Conservation (phyloP, 257 asterid genomes). For the Fraxinus cuspidata region DNA sequence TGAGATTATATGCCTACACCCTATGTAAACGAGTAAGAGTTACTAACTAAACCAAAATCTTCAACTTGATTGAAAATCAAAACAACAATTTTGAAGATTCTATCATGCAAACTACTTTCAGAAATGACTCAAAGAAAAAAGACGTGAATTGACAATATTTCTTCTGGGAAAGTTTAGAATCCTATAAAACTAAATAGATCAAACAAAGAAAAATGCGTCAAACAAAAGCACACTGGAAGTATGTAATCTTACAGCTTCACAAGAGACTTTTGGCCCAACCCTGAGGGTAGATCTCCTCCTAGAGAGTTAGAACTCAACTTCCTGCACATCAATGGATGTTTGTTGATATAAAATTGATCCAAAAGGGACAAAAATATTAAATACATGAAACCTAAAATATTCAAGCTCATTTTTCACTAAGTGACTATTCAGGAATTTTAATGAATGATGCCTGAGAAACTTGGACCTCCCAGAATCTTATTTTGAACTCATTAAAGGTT, state of each 20-base stretch:
- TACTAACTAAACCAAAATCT: not conserved
- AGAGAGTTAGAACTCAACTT: constrained; percentile 76
- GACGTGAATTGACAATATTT: not conserved
- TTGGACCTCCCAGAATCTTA: not conserved
- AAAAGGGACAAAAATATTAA: not conserved
- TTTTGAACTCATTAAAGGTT: not conserved
- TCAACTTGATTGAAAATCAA: not conserved
- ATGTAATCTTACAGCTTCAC: constrained; percentile 70
- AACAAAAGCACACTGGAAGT: not conserved
- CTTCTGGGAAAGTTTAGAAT: not conserved
- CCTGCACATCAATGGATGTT: constrained; percentile 47
- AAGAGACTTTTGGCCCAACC: constrained; percentile 75
- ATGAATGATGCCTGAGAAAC: not conserved
- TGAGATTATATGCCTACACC: not conserved
- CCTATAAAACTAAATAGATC: not conserved
- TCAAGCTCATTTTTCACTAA: not conserved
- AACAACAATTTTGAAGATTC: not conserved
- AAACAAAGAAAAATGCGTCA: not conserved
- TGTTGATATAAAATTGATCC: constrained; percentile 10
- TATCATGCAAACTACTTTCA: not conserved
- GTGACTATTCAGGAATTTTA: not conserved
- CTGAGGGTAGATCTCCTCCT: constrained; percentile 72
- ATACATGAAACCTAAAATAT: not conserved
- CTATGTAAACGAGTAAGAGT: not conserved
- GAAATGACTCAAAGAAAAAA: not conserved